Evolutionary conservation across 2,329 filamentous ascomycete species (phyloP).

Genomic region (Penicillium thymicola): DNA sequence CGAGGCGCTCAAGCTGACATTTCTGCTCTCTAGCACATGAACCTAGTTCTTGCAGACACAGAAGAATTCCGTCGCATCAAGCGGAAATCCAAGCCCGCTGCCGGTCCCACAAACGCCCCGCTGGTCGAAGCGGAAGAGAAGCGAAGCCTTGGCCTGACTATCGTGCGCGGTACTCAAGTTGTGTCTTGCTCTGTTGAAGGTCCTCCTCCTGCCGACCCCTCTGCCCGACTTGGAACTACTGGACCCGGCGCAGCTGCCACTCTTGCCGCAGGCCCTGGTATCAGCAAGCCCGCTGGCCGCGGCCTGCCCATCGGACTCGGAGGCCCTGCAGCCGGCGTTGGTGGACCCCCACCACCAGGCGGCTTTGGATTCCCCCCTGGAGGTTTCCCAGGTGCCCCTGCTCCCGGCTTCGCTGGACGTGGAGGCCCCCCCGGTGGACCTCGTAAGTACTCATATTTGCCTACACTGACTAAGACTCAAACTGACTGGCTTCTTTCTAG

Average conservation of each 20-base stretch:
- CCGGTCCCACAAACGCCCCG: slow-evolving; percentile 58
- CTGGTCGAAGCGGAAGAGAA: slow-evolving; percentile 92
- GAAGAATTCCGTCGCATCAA: slow-evolving; percentile 95
- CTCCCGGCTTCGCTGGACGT: slow-evolving; percentile 51
- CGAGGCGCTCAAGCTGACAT: slow-evolving; percentile 3
- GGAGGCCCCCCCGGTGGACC: slow-evolving; percentile 51
- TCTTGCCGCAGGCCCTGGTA: slow-evolving; percentile 79
- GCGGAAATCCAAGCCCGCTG: slow-evolving; percentile 68
- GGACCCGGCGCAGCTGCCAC: slow-evolving; percentile 65
- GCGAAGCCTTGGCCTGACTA: slow-evolving; percentile 90
- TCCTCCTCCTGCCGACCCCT: slow-evolving; percentile 89
- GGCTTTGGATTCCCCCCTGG: slow-evolving; percentile 52
- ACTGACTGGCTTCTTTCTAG: slow-evolving; percentile 25
- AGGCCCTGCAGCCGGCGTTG: slow-evolving; percentile 84
- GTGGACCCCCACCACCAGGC: slow-evolving; percentile 67
- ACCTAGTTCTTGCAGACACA: slow-evolving; percentile 95
- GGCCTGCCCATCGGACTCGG: slow-evolving; percentile 79
- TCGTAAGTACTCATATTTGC: slow-evolving; percentile 44
- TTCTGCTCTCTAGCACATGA: slow-evolving; percentile 74
- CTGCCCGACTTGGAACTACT: slow-evolving; percentile 77
- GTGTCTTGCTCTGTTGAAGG: slow-evolving; percentile 94
- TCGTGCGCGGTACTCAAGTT: slow-evolving; percentile 90
- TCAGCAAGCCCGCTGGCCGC: slow-evolving; percentile 85
- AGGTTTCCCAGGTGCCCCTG: slow-evolving; percentile 52
- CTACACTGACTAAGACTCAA: slow-evolving; percentile 14